Evolutionary conservation across 2,329 filamentous ascomycete genomes (phyloP).

Genomic region (Sporothrix schenckii): DNA sequence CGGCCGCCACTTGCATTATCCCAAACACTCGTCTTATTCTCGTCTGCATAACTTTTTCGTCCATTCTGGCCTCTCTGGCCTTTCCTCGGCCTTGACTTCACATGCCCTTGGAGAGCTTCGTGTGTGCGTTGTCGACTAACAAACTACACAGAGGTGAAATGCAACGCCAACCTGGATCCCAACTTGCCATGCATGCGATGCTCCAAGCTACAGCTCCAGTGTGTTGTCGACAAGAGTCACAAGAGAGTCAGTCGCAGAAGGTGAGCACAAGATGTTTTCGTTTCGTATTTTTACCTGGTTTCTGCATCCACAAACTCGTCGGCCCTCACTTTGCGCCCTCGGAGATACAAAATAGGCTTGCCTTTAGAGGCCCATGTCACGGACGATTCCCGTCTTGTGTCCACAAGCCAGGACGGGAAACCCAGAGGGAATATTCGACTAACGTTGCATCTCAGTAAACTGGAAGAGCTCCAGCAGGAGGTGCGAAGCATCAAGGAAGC

Average conservation of each 20-base stretch:
- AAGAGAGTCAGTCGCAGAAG: constrained; percentile 37
- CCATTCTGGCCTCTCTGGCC: not conserved
- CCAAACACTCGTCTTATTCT: not conserved
- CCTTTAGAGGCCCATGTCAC: not conserved
- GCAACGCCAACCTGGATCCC: constrained; percentile 35
- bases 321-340: not conserved
- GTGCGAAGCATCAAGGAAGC: constrained; percentile 59
- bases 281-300: not conserved
- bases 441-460: constrained; percentile 48
- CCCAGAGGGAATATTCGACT: constrained; percentile 5
- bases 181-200: constrained; percentile 36
- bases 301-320: not conserved
- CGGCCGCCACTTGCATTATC: not conserved
- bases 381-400: not conserved
- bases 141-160: constrained; percentile 36
- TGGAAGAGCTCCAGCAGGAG: constrained; percentile 59
- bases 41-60: not conserved
- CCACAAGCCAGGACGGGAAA: not conserved
- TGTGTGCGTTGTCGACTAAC: constrained; percentile 9
- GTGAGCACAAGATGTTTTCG: constrained; percentile 25
- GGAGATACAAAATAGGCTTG: not conserved
- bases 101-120: not conserved
- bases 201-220: constrained; percentile 36
- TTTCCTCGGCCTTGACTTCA: constrained; percentile 4
- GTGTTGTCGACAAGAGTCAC: constrained; percentile 37